Evolutionary conservation across 2,329 filamentous ascomycete genomes (phyloP).

Genomic region (Verruconis gallopava): DNA sequence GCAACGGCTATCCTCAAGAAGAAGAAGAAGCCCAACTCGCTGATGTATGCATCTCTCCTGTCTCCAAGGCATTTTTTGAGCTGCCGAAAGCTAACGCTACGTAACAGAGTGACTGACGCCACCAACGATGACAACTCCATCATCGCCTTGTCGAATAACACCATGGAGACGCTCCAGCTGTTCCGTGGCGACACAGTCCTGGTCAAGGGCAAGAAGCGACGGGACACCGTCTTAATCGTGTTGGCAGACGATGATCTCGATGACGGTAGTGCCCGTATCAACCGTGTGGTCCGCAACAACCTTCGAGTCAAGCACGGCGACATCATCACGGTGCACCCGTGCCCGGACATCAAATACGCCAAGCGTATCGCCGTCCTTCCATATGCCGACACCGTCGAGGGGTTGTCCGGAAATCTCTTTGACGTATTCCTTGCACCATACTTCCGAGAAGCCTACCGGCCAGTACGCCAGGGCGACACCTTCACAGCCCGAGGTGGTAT

Average conservation of each 20-base stretch:
- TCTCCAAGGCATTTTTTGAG: constrained; percentile 9
- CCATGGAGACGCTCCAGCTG: constrained; percentile 95
- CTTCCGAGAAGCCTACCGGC: constrained; percentile 97
- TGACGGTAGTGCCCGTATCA: constrained; percentile 92
- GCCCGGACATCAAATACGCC: constrained; percentile 99
- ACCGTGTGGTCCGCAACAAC: constrained; percentile 97
- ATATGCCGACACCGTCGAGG: constrained; percentile 96
- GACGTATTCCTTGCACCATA: constrained; percentile 98
- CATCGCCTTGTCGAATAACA: constrained; percentile 94
- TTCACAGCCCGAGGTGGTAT: constrained; percentile 97
- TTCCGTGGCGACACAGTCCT: constrained; percentile 98
- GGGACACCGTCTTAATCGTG: constrained; percentile 96
- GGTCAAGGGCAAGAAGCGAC: constrained; percentile 98
- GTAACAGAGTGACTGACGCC: constrained; percentile 92
- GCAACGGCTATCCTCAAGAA: constrained; percentile 97
- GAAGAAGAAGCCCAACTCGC: constrained; percentile 99
- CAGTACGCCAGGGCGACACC: constrained; percentile 90
- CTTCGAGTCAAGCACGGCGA: constrained; percentile 97
- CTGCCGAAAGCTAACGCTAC: too few relatives aligned
- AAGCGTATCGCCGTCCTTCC: constrained; percentile 98
- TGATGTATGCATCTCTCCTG: constrained; percentile 93
- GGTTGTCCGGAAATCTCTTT: constrained; percentile 92
- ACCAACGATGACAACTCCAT: constrained; percentile 99
- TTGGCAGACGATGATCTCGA: constrained; percentile 95
- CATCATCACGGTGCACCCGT: constrained; percentile 91